phyloP scores from a whole-genome alignment of 345 rosid species.

The Lepidium africanum region DNA sequence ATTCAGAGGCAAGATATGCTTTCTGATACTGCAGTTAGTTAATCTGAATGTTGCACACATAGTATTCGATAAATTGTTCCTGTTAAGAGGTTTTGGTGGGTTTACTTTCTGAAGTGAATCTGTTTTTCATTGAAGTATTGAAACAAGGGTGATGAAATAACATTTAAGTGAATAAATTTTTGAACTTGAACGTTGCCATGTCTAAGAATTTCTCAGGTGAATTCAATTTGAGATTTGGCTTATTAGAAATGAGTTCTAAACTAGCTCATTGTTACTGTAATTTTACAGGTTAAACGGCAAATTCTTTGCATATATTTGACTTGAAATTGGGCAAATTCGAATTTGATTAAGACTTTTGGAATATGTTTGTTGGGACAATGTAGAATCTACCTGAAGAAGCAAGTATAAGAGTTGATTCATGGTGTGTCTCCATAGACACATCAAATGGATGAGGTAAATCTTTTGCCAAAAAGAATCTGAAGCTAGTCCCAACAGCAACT shows the following conservation, averaged over 20 bases:
- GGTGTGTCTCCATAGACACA: constrained; percentile 83
- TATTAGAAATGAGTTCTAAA: neutral
- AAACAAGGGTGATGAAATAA: neutral
- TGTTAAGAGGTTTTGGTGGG: neutral
- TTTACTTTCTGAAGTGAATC: neutral
- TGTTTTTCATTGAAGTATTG: neutral
- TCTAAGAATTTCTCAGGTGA: too few species aligned
- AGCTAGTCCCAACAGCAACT: constrained; percentile 54
- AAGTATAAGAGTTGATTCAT: constrained; percentile 69
- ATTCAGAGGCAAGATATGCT: constrained; percentile 68
- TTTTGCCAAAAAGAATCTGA: constrained; percentile 58
- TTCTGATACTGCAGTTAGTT: too few species aligned
- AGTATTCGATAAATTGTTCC: neutral
- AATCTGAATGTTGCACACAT: neutral
- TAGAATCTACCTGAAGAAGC: constrained; percentile 72
- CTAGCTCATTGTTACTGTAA: neutral
- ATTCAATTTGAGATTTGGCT: neutral
- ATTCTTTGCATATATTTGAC: constrained; percentile 56
- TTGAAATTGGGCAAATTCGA: constrained; percentile 81
- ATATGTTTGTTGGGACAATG: neutral
- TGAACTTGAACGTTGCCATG: neutral
- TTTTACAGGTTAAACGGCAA: constrained; percentile 55
- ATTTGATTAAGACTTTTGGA: neutral
- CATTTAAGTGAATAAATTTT: neutral
- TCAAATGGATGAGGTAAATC: constrained; percentile 70